Evolutionary conservation across 139 green algal species (phyloP), one percentile per base, ranked within the genome.

Genomic region (Micractinium sp.): DNA sequence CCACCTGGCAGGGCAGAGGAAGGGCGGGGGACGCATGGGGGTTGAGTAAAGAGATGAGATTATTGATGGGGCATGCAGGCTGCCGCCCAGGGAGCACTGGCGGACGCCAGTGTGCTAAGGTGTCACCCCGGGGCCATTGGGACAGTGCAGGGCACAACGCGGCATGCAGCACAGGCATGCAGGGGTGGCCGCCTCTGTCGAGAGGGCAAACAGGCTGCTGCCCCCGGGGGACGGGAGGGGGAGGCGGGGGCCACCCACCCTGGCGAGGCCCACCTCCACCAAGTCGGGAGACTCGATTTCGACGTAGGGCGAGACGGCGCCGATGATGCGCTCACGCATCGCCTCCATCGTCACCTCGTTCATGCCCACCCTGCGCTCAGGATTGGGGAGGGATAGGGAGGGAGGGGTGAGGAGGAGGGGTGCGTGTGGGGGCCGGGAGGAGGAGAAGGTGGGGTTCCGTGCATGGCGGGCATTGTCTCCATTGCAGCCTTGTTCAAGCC

Each of bases 261-360:
- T 56, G 47, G 47, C 47, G 47, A 56, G 47, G 47, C 47, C 47
- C 71, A 96, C 96, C 87, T 98, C 95, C 23, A 98, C 96, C 47
- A 92, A 88, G 56, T 98, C 95, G 87, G 97, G 94, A 0, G 69
- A 87, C 84, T 97, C 95, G 76, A 98, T 95, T 76, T 98, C 96
- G 20, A 98, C 96, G 90, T 95, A 98, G n/a, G 96, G 94, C 15
- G 93, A 88, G 41, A 98, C 92, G 25, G 94, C 96, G 0, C 80
- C 80, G 19, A 97, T 94, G 73, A 98, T 97, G 47, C 93, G 96
- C 82, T 95, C 87, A 86, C 96, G 96, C 93, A 98, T 97, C 75
- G 96, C 94, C 29, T 87, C 90, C 41, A 97, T 90, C 2, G 92
- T 96, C 53, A 91, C 88, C 39, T 94, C 93, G 85, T 91, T 97